A percentile compares a stretch with the other conserved stretches of the same genome.
Evolutionary conservation across 495 filamentous ascomycete genomes (phyloP).

Genomic region (Tuber melanosporum): DNA sequence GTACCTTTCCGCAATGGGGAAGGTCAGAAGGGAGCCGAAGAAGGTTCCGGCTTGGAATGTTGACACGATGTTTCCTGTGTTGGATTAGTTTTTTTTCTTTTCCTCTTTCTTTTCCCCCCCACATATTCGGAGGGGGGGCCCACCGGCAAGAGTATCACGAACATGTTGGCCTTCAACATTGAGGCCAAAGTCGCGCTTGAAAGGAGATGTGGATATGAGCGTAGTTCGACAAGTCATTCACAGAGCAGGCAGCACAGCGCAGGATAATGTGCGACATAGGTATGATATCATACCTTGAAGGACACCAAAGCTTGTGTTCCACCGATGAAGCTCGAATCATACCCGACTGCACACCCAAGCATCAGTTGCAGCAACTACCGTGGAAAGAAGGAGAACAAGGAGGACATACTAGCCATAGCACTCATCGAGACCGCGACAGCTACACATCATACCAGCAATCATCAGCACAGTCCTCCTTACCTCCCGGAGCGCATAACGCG

Average conservation of each 20-base stretch:
- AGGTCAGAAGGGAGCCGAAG: constrained; percentile 44
- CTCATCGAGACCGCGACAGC: constrained; percentile 39
- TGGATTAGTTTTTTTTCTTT: neutral
- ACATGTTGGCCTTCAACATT: constrained; percentile 27
- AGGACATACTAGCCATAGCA: constrained; percentile 22
- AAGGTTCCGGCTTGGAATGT: constrained; percentile 43
- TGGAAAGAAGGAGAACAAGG: neutral
- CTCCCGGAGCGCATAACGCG: neutral
- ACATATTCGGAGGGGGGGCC: neutral
- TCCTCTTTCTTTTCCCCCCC: neutral
- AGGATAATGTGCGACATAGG: neutral
- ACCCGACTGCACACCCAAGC: constrained; percentile 47
- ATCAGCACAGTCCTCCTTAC: constrained; percentile 9
- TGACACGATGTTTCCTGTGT: constrained; percentile 41
- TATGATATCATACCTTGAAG: constrained; percentile 45
- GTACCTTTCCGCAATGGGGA: constrained; percentile 40
- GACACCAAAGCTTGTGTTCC: constrained; percentile 58
- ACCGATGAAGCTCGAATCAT: constrained; percentile 66
- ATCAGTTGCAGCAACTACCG: constrained; percentile 8
- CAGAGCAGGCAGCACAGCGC: neutral
- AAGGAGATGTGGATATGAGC: constrained; percentile 1
- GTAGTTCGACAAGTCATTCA: neutral
- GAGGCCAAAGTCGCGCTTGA: constrained; percentile 35
- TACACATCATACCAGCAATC: constrained; percentile 1
- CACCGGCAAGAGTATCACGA: constrained; percentile 33